These are phyloP conservation scores for Triticum dicoccoides DNA, from an alignment of 176 grass and related monocot genomes.

Conservation along the genomic window DNA sequence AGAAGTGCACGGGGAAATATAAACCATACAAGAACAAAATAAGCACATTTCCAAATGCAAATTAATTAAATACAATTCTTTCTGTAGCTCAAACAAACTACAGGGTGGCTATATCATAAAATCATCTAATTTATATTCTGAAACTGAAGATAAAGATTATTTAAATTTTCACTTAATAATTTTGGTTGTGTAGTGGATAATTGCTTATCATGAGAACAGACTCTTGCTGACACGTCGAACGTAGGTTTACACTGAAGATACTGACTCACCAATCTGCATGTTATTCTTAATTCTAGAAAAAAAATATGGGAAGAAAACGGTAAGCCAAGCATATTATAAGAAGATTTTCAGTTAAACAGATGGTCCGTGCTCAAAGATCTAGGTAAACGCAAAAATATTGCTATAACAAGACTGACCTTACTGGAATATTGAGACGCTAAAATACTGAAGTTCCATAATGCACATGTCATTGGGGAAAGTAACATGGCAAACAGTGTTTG, in stretches of 20 bases:
- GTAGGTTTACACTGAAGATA: background rate
- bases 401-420: background rate
- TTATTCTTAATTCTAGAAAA: background rate
- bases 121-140: background rate
- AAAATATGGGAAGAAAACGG: background rate
- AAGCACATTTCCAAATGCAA: background rate
- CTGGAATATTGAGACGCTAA: background rate
- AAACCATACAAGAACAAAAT: conserved; percentile 6
- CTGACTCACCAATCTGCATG: background rate
- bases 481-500: background rate
- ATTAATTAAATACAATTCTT: background rate
- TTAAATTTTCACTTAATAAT: background rate
- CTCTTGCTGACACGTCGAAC: background rate
- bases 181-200: background rate
- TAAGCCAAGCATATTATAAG: background rate
- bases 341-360: background rate
- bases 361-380: background rate
- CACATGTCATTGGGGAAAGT: background rate
- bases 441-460: background rate
- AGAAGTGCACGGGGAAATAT: background rate
- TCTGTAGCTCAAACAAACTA: conserved; percentile 12
- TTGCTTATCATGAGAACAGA: background rate
- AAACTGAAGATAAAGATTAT: background rate
- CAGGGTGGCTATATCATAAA: background rate
- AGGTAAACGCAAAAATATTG: background rate